Percentiles rank a stretch among this genome's conserved stretches.
These are phyloP conservation scores for Malassezia furfur DNA, from an alignment of 1,284 basidiomycete species.

Conservation along the genomic window DNA sequence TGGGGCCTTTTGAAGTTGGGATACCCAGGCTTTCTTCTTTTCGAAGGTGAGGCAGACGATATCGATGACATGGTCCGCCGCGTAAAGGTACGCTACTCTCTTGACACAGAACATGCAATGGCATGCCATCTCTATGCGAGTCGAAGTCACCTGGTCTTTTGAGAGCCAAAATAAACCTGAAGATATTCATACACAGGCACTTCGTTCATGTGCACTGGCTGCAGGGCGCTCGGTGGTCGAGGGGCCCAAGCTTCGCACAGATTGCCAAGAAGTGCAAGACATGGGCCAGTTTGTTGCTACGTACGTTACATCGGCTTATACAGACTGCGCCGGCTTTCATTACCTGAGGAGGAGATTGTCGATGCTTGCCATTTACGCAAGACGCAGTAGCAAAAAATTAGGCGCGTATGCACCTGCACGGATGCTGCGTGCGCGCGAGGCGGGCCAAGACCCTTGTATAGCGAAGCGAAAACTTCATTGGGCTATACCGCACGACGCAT, in stretches of 20 bases:
- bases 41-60: constrained; percentile 20
- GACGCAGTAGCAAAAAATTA: constrained; percentile 15
- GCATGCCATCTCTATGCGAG: constrained; percentile 15
- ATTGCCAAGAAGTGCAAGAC: constrained; percentile 1
- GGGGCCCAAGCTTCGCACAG: neutral
- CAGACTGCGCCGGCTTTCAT: constrained; percentile 2
- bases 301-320: constrained; percentile 3
- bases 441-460: constrained; percentile 18
- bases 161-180: too few relatives aligned
- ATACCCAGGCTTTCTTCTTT: constrained; percentile 21
- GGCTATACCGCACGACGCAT: neutral
- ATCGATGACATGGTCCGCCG: constrained; percentile 20
- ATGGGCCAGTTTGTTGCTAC: constrained; percentile 13
- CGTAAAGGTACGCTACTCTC: constrained; percentile 16
- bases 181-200: neutral
- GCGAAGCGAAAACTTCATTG: neutral
- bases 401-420: neutral
- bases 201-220: neutral
- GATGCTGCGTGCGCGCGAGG: neutral
- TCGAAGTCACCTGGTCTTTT: constrained; percentile 3
- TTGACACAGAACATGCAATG: constrained; percentile 13
- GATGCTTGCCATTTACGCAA: constrained; percentile 18
- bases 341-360: constrained; percentile 11
- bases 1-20: constrained; percentile 21
- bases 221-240: neutral